Conservation (phyloP, 2,329 filamentous ascomycete genomes). For the Sclerotinia spermophila region DNA sequence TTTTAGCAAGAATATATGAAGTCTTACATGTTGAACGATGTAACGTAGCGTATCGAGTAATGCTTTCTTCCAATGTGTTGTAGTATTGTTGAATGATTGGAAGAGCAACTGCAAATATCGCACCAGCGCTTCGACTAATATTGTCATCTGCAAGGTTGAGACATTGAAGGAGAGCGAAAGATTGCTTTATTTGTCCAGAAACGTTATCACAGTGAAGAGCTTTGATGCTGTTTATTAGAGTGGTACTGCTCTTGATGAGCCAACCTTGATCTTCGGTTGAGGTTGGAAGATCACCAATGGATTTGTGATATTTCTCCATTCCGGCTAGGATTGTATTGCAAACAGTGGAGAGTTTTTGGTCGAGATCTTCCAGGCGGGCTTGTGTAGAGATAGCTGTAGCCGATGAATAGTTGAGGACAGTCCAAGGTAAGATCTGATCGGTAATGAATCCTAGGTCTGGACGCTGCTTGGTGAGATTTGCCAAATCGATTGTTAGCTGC, state of each 20-base stretch:
- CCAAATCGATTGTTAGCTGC: constrained; percentile 38
- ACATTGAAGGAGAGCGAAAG: constrained; percentile 45
- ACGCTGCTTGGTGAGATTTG: constrained; percentile 43
- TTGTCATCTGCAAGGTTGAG: constrained; percentile 43
- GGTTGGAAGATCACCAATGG: constrained; percentile 50
- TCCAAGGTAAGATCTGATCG: constrained; percentile 64
- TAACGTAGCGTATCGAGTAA: constrained; percentile 57
- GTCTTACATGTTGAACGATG: constrained; percentile 72
- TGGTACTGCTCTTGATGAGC: constrained; percentile 46
- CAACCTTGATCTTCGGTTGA: constrained; percentile 61
- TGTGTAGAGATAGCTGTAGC: constrained; percentile 15
- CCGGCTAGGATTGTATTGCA: constrained; percentile 75
- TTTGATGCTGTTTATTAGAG: constrained; percentile 30
- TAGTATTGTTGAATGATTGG: constrained; percentile 76
- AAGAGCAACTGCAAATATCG: constrained; percentile 57
- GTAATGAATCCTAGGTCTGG: constrained; percentile 63
- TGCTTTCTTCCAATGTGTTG: constrained; percentile 54
- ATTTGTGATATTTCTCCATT: constrained; percentile 66
- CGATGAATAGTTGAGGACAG: constrained; percentile 36
- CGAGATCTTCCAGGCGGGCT: constrained; percentile 44
- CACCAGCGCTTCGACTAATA: constrained; percentile 47
- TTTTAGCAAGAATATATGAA: constrained; percentile 69
- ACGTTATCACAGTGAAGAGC: constrained; percentile 31
- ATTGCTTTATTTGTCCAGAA: constrained; percentile 39
- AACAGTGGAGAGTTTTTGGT: constrained; percentile 57